Base-by-base conservation (phyloP, 208 protist genomes). In the Trypanosoma caninum region DNA sequence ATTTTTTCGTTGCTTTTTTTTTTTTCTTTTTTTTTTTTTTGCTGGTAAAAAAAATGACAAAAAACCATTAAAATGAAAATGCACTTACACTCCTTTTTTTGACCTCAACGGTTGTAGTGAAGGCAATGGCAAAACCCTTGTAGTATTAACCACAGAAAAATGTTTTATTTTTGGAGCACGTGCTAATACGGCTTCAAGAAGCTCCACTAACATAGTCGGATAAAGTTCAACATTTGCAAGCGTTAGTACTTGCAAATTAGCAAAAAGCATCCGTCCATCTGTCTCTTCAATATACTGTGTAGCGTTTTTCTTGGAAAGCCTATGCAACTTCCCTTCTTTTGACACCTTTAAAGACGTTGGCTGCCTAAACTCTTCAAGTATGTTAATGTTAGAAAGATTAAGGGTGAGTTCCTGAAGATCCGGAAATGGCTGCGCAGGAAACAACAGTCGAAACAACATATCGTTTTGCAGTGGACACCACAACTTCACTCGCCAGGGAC, bases 61-160 rank as follows among this genome's bases (percentile, higher is more conserved):
- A n/a, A n/a, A n/a, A n/a, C n/a, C n/a, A n/a, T 30, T 48, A 23
- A 8, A 30, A 2, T 28, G 44, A 5, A 7, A 2, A 10, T 10
- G 6, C 20, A 20, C 14, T 5, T 3, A 5, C 20, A n/a, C 16
- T 34, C n/a, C 25, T 1, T 22, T 28, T 4, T 44, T 40, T 38
- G 65, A 61, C 53, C 75, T 80, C 45, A 48, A 31, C 40, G 70
- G 74, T 22, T 28, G 18, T 35, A 56, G 59, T 38, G 71, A 55
- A 9, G 59, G 59, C 30, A 68, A 55, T 14, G 69, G 61, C 13
- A 69, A 69, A 8, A 74, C 52, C 13, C 72, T 41, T 18, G 76
- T 56, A 8, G 80, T 87, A 68, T 87, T 88, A 60, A 78, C 84
- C 16, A 90, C 55, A 38, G 74, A 88, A 57, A 91, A 88, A 54